Percentiles rank a stretch among this genome's conserved stretches.
Conservation (phyloP, 768 basidiomycete genomes). For the Multifurca ochricompacta region DNA sequence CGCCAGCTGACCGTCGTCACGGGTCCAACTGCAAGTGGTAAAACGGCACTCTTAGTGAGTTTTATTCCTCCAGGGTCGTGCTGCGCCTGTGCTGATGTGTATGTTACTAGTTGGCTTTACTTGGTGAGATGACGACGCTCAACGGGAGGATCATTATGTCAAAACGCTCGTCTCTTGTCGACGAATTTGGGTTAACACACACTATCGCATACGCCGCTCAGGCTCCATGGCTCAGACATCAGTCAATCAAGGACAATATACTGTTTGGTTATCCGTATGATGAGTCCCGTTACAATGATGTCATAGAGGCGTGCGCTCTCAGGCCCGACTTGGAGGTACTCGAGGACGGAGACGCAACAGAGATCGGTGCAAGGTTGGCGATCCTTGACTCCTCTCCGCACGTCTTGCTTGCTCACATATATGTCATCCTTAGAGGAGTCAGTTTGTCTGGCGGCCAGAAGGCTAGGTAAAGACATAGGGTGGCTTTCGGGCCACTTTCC, state of each 20-base stretch:
- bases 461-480: constrained; percentile 42
- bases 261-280: constrained; percentile 50
- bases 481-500: background rate
- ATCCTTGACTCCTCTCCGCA: background rate
- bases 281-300: constrained; percentile 63
- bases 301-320: constrained; percentile 82
- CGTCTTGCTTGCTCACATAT: constrained; percentile 1
- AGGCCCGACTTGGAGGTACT: constrained; percentile 72
- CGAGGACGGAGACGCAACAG: constrained; percentile 80
- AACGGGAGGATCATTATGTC: constrained; percentile 54
- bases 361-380: constrained; percentile 64
- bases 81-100: background rate
- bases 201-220: constrained; percentile 42
- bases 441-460: constrained; percentile 80
- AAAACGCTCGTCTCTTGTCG: constrained; percentile 53
- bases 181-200: constrained; percentile 54
- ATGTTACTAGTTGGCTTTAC: constrained; percentile 47
- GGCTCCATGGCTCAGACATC: constrained; percentile 38
- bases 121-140: constrained; percentile 62
- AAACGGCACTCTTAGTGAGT: constrained; percentile 67
- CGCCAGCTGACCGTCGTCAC: constrained; percentile 64
- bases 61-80: background rate
- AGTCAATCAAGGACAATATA: constrained; percentile 54
- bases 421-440: constrained; percentile 42
- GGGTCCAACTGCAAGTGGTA: constrained; percentile 76